Conservation (phyloP, 768 basidiomycete species). For the Podaxis mareebaensis region DNA sequence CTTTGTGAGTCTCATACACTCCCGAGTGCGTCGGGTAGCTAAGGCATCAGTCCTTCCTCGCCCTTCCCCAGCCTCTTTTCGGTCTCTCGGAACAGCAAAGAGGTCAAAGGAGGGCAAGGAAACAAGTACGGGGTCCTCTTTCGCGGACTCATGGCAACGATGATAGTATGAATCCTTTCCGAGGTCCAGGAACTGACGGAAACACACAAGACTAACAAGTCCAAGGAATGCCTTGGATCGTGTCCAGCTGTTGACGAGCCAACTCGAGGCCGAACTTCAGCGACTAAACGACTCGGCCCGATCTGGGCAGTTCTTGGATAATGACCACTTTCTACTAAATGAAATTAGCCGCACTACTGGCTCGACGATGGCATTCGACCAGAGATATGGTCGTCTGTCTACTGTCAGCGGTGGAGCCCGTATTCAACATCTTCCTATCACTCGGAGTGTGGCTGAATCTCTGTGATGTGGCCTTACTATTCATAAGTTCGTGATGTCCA, state of each 20-base stretch:
- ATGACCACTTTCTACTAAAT: not conserved
- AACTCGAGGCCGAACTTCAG: not conserved
- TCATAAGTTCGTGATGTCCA: not conserved
- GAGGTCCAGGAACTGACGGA: not conserved
- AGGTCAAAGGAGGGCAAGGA: not conserved
- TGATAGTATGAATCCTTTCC: not conserved
- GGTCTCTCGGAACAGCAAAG: not conserved
- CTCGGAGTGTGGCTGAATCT: not conserved
- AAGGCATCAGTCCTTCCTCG: not conserved
- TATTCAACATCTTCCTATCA: not conserved
- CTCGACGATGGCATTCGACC: not conserved
- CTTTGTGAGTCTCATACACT: not conserved
- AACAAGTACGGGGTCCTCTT: not conserved
- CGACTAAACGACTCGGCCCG: not conserved
- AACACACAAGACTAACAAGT: not conserved
- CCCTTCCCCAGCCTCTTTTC: not conserved
- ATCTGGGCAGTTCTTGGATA: not conserved
- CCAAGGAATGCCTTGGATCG: not conserved
- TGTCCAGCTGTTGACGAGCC: not conserved
- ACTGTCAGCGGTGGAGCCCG: not conserved
- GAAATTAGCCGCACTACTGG: conserved; percentile 10
- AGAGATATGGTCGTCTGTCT: not conserved
- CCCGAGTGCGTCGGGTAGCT: not conserved
- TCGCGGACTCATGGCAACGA: not conserved
- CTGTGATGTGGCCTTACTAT: not conserved